Evolutionary conservation across 164 flowering plant genomes (phyloP), one percentile per base, ranked within the genome.

Genomic region (Buxus sempervirens): DNA sequence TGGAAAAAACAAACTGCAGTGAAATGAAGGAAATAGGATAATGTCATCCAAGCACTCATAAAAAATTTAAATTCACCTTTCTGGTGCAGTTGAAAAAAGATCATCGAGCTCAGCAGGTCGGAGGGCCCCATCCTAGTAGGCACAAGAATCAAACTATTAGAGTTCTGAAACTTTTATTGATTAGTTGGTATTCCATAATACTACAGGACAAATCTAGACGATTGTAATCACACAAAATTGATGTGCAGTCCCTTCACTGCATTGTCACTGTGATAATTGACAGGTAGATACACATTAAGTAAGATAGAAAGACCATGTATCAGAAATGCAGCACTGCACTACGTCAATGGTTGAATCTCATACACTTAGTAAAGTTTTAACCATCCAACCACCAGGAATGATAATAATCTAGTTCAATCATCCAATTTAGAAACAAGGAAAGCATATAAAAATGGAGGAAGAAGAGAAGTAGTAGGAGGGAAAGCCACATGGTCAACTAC

Each of bases 21-120:
- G 24, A 28, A 53, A 32, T 38, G 10, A 21, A 62, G 38, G 41
- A 58, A 67, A 56, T 18, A 28, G 0, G 19, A 26, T 18, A 27
- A 60, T 24, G 53, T 53, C 49, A 18, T 41, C 41, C n/a, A 25
- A 15, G n/a, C 19, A 36, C 9, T 23, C 1, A 59, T 12, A n/a
- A 38, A 69, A 53, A 73, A 74, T 63, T n/a, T 21, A 57, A 66
- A 57, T 38, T 74, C 60, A 88, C 94, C 83, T 87, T 65, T 84
- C 94, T 24, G 94, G 91, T 54, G 91, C 94, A 67, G 91, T 89
- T 65, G 94, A 89, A 74, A 89, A 89, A 32, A 89, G 73, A 62
- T 85, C 86, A 14, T 83, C 86, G 67, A 89, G 77, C 67, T 85
- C 91, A 73, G 58, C 60, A 58, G 75, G 70, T 48, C 75, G 79